Evolutionary conservation across 2,329 filamentous ascomycete genomes (phyloP), one percentile per base, ranked within the genome.

Genomic region (Epichloe aotearoae): DNA sequence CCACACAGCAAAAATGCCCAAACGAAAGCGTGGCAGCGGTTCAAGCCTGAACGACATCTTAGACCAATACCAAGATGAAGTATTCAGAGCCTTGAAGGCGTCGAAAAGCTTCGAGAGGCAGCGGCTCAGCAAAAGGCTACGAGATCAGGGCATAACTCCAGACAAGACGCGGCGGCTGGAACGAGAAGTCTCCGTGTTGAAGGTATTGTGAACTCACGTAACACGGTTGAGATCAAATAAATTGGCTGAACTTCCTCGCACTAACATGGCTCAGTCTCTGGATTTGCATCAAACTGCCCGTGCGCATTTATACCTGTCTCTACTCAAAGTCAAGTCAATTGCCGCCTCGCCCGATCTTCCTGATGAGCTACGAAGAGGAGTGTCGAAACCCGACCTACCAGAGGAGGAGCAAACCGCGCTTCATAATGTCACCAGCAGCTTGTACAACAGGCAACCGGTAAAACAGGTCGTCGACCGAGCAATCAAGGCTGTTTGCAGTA

Each of bases 31-130:
- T 52, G 62, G 62, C 5, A 57, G 62, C 52, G 70, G 74, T 44
- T 64, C 68, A 33, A 68, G 63, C 51, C 65, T 80, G 44, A 68
- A 73, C 8, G 69, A 73, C 8, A 72, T 73, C 54, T 68, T 83
- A n/a, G 66, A 71, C 8, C 74, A 77, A 57, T 70, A 74, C 58
- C 73, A 75, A 55, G 80, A 79, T 61, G 73, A 81, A 37, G 71
- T 91, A 8, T 75, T 75, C 54, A 76, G 79, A 52, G 83, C 83
- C 1, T 73, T 91, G 53, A 88, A 88, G 65, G 72, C 75, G 11
- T 83, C 82, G 51, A 88, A 86, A 62, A 82, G 83, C 45, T 84
- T 88, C 61, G 86, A 91, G 70, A 76, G 86, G 44, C 87, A 91
- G 67, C 86, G 88, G 56, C 75, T 86, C 53, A 76, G 83, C 54